Base-by-base conservation (phyloP, 768 basidiomycete species). In the Pleurotus tuoliensis region DNA sequence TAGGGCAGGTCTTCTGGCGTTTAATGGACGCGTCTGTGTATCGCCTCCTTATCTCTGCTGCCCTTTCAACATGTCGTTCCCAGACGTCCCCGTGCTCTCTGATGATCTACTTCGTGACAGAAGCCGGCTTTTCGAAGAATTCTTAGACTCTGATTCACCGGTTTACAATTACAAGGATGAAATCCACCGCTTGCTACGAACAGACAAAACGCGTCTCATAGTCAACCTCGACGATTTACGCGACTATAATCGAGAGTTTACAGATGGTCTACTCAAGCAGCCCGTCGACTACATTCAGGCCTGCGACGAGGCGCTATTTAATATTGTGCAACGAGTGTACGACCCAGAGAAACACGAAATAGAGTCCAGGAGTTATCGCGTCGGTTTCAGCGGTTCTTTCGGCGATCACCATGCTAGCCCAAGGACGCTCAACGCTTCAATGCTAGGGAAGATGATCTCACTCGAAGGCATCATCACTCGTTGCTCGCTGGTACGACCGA, bases 341-440 rank as follows among this genome's bases (percentile, higher is more conserved):
- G 90, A 94, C 65, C 72, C 79, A 13, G 82, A 88, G 46, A 94
- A 95, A 73, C 87, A 95, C 72, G 84, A 88, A 46, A 83, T 92
- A 56, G 78, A 84, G 34, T 86, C 82, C 58, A 95, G 89, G 68
- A 83, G 78, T 61, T 98, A 86, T 73, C 87, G 88, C 62, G 80
- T 98, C 56, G 97, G 95, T 20, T 86, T 98, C 69, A 88, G 90
- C 63, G 97, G 97, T 50, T 95, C 92, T 5, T 99, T 99, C 70
- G 97, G 97, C 45, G 96, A 98, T 72, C 92, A 98, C 71, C 95
- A 98, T 71, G 90, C 95, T 70, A 98, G 90, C 71, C 97, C 97
- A 47, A 82, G 97, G 6, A 94, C 94, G 15, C 82, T 99, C 50
- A 83, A 86, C 56, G 90, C 94, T 27, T 80, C 83, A 59, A 89